Evolutionary conservation across 2,329 filamentous ascomycete species (phyloP).

Genomic region (Alternaria novae-zelandiae): DNA sequence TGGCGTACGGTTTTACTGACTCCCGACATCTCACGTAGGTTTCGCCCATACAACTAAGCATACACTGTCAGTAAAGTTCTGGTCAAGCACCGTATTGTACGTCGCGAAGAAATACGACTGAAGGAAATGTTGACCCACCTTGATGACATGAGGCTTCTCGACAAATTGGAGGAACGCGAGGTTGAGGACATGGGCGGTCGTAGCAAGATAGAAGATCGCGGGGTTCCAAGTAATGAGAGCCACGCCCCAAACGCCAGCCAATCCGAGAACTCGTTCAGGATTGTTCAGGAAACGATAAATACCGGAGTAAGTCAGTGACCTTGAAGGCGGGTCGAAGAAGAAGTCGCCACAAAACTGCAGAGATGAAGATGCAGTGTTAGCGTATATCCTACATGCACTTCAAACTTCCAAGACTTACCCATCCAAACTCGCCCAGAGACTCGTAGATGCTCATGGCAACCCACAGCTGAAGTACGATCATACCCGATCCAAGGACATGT

Average conservation of each 20-base stretch:
- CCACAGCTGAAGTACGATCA: constrained; percentile 90
- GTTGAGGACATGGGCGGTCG: constrained; percentile 84
- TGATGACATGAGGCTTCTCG: constrained; percentile 87
- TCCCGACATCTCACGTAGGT: constrained; percentile 84
- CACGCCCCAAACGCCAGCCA: constrained; percentile 94
- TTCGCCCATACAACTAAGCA: constrained; percentile 74
- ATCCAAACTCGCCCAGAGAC: constrained; percentile 94
- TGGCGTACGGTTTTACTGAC: constrained; percentile 89
- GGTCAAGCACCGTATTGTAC: background rate
- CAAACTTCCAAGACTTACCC: constrained; percentile 52
- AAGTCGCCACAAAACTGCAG: constrained; percentile 87
- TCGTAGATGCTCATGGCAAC: constrained; percentile 93
- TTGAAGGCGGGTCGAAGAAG: constrained; percentile 89
- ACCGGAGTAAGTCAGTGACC: constrained; percentile 85
- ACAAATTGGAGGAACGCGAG: constrained; percentile 90
- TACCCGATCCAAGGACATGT: constrained; percentile 80
- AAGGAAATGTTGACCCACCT: constrained; percentile 2
- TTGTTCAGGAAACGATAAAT: constrained; percentile 99
- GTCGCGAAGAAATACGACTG: background rate
- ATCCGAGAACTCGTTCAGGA: constrained; percentile 89
- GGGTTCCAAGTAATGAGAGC: constrained; percentile 92
- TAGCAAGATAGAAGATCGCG: constrained; percentile 83
- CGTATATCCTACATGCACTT: background rate
- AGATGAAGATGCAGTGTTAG: background rate
- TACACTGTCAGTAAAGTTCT: background rate